phyloP scores from a whole-genome alignment of 1,139 yeast species.

The Debaryomyces nepalensis region DNA sequence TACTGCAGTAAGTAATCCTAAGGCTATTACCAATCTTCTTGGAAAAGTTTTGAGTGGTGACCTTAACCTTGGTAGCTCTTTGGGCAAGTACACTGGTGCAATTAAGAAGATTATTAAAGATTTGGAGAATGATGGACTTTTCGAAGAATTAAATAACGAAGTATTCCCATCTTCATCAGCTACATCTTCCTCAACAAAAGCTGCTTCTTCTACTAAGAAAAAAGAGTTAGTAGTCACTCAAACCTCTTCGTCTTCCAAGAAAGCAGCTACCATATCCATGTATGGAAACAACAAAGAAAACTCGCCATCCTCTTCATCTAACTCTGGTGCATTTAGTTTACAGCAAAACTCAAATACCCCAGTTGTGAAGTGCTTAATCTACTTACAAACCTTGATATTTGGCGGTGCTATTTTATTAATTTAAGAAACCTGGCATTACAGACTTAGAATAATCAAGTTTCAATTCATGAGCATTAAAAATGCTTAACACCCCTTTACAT shows the following conservation, averaged over 20 bases:
- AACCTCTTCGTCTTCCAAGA: conserved; percentile 13
- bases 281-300: conserved; percentile 9
- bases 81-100: conserved; percentile 40
- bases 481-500: neutral
- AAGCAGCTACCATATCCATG: conserved; percentile 13
- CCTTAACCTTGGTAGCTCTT: conserved; percentile 18
- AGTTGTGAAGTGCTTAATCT: conserved; percentile 21
- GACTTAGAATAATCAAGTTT: conserved; percentile 5
- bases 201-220: conserved; percentile 13
- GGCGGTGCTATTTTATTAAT: conserved; percentile 27
- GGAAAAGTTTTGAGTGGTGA: conserved; percentile 33
- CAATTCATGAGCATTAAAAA: neutral
- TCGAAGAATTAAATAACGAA: conserved; percentile 42
- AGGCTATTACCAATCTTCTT: conserved; percentile 26
- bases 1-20: conserved; percentile 32
- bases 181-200: conserved; percentile 16
- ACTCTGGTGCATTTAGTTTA: conserved; percentile 18
- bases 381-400: conserved; percentile 25
- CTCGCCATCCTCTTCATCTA: conserved; percentile 14
- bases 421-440: conserved; percentile 9
- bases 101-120: conserved; percentile 35
- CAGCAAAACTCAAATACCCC: conserved; percentile 17
- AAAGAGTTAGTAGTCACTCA: conserved; percentile 12
- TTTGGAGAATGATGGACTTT: conserved; percentile 45
- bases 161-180: conserved; percentile 36